Base-by-base conservation (phyloP, 2,329 filamentous ascomycete genomes). In the Colletotrichum cereale region DNA sequence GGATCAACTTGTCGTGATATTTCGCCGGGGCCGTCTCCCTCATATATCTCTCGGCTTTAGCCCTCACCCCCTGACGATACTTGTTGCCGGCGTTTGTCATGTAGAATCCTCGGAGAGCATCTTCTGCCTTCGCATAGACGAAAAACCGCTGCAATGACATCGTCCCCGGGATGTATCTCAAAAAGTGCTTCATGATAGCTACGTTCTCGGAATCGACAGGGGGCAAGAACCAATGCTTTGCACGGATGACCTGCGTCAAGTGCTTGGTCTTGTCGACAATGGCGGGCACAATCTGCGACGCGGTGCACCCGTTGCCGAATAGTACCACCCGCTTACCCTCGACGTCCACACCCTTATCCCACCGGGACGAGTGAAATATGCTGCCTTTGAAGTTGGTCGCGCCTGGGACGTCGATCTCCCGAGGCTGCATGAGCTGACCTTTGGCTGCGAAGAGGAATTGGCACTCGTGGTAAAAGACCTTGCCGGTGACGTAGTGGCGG, bases 1-100 rank as follows among this genome's bases (percentile, higher is more conserved):
- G 90, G 0, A 89, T 88, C 44, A 92, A 77, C 8, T 90, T 83
- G 38, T 89, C 86, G 73, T 89, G 87, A 71, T 91, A 92, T 78
- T 90, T 87, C 61, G 85, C 80, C 0, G 90, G 90, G 0, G 87
- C 87, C 1, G 78, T 81, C 5, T 78, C 75, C 68, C 82, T 75
- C 83, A 84, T 77, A 75, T 79, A 83, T 14, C n/a, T 78, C 71
- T 87, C 85, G 2, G 83, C 78, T 14, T 74, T 71, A 24, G 78
- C 79, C 10, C 86, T 79, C 21, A 80, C 73, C 53, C 79, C 78
- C 6, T 80, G 75, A 3, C 86, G 82, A 60, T 77, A 82, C 18
- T 44, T 34, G 7, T 40, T 60, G 5, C 68, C 65, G 0, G 78
- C 74, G 67, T 84, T 82, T 6, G 81, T 81, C 69, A 80, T 76